A percentile compares a stretch with the other conserved stretches of the same genome.
phyloP scores from a whole-genome alignment of 1,139 yeast species.

The Suhomyces panamericanus region DNA sequence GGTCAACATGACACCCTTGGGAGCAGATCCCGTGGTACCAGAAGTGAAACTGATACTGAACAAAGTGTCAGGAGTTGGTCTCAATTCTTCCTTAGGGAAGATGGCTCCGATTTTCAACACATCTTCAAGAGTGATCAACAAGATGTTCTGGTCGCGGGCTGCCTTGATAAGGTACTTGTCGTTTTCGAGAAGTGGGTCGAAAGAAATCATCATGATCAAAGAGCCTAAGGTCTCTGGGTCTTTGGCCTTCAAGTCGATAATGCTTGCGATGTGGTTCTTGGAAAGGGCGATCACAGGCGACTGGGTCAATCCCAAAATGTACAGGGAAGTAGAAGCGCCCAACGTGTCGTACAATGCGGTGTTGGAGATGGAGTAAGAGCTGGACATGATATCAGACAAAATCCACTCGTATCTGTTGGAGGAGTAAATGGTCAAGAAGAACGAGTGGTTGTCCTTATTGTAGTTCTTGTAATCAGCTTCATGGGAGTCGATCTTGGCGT shows the following conservation, averaged over 20 bases:
- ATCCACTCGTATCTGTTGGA: constrained; percentile 29
- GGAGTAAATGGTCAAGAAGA: constrained; percentile 23
- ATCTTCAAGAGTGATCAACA: constrained; percentile 43
- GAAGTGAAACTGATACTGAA: constrained; percentile 77
- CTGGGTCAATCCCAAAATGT: constrained; percentile 24
- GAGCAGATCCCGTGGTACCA: constrained; percentile 69
- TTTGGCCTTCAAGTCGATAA: constrained; percentile 20
- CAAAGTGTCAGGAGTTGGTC: constrained; percentile 54
- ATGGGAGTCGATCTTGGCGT: constrained; percentile 25
- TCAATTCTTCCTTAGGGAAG: constrained; percentile 44
- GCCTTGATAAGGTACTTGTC: constrained; percentile 17
- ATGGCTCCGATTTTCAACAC: constrained; percentile 55
- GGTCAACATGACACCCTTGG: constrained; percentile 70
- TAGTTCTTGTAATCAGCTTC: constrained; percentile 13
- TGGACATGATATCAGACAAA: constrained; percentile 23
- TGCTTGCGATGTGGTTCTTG: constrained; percentile 16
- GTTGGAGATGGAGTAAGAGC: constrained; percentile 24
- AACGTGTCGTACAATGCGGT: constrained; percentile 31
- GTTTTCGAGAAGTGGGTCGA: constrained; percentile 23
- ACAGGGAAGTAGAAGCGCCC: constrained; percentile 25
- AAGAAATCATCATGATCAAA: constrained; percentile 22
- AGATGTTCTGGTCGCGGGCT: constrained; percentile 14
- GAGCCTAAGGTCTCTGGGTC: constrained; percentile 19
- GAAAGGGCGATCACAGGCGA: constrained; percentile 25
- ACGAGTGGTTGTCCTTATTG: constrained; percentile 23